Conservation (phyloP, 768 basidiomycete species). For the Mycena metata region DNA sequence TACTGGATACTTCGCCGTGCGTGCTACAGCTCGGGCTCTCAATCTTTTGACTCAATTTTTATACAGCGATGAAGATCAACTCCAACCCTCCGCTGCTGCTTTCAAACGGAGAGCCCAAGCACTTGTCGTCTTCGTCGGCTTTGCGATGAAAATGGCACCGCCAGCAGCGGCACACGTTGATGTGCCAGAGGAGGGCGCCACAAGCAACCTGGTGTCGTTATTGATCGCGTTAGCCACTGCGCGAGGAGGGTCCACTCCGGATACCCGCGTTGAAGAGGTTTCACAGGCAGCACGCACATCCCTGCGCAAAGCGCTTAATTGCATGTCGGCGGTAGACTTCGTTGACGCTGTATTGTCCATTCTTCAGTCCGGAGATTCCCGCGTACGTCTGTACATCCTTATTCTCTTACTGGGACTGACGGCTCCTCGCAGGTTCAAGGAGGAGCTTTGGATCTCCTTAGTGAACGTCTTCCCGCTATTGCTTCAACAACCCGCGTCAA, state of each 20-base stretch:
- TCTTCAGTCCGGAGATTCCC: slow-evolving; percentile 64
- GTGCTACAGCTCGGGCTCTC: slow-evolving; percentile 38
- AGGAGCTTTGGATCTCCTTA: slow-evolving; percentile 79
- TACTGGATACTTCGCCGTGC: slow-evolving; percentile 72
- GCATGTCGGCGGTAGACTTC: slow-evolving; percentile 82
- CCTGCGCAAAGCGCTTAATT: slow-evolving; percentile 66
- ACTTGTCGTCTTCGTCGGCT: slow-evolving; percentile 74
- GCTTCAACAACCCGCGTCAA: slow-evolving; percentile 67
- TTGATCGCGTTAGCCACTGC: slow-evolving; percentile 63
- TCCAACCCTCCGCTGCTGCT: slow-evolving; percentile 56
- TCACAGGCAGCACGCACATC: slow-evolving; percentile 61
- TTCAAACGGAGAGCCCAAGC: slow-evolving; percentile 75
- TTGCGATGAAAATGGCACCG: slow-evolving; percentile 58
- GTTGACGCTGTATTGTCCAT: slow-evolving; percentile 68
- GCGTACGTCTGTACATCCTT: slow-evolving; percentile 55
- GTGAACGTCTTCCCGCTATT: slow-evolving; percentile 74
- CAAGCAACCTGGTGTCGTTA: slow-evolving; percentile 60
- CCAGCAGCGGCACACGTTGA: slow-evolving; percentile 31
- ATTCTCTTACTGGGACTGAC: slow-evolving; percentile 17
- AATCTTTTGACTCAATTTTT: too few species aligned
- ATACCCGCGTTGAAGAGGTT: slow-evolving; percentile 59
- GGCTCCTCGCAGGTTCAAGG: slow-evolving; percentile 63
- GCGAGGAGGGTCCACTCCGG: slow-evolving; percentile 46
- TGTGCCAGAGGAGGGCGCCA: slow-evolving; percentile 44
- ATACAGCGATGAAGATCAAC: slow-evolving; percentile 73